Base-by-base conservation (phyloP, 495 filamentous ascomycete species). In the Cetradonia linearis region DNA sequence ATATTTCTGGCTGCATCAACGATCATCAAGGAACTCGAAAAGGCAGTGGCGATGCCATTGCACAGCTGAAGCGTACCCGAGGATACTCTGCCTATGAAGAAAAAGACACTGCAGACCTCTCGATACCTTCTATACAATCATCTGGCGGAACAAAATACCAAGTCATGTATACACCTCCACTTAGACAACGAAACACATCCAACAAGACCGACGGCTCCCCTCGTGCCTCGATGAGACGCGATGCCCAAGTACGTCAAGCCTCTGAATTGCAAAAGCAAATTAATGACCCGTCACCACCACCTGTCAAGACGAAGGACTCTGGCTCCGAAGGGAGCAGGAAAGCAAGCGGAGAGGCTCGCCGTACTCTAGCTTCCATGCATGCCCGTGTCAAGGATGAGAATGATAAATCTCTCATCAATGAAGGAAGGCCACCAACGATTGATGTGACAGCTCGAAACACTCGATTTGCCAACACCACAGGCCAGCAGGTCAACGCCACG, bases 381-480 rank as follows among this genome's bases (percentile, higher is more conserved):
- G 78, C 78, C 13, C 79, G 75, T 63, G 76, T 80, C 11, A 73
- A 74, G 11, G 78, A 80, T 37, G 73, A 73, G 59, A 81, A 85
- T 63, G 80, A 83, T 47, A 74, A 75, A 2, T 82, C 80, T 28
- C 71, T 77, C 34, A 56, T 78, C 31, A 72, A 67, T 42, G 78
- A 81, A 44, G 79, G 81, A 54, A 70, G 78, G 37, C 81, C 81
- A 18, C 69, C 76, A 8, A 78, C 73, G 31, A 64, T 74, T 31
- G 68, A 72, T 0, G 67, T 72, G n/a, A 79, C 76, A 31, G 60
- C 76, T 27, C 78, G 76, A 57, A 77, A 71, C 56, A 82, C 83
- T 47, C 80, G 83, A 58, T 86, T 85, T 68, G 73, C 71, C 33
- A 75, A 71, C 44, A 47, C 62, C n/a, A 62, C 59, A 56, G 18